These are phyloP conservation scores for Taiozyma sp. DNA, from an alignment of 1,139 yeast species.

Conservation along the genomic window DNA sequence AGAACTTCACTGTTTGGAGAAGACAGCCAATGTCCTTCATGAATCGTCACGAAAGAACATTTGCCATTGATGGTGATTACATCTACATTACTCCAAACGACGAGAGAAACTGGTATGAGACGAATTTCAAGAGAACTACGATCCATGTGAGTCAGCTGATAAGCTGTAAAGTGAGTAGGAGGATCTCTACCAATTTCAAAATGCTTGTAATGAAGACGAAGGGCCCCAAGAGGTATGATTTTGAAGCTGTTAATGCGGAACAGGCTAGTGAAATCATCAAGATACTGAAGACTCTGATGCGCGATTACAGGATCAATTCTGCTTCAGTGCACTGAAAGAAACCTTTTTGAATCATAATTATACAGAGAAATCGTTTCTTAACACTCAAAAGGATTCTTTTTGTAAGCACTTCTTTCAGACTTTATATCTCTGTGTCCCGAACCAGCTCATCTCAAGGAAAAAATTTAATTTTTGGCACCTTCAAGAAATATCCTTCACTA, in stretches of 20 bases:
- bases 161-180: conserved; percentile 71
- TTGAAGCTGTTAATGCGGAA: conserved; percentile 63
- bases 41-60: conserved; percentile 73
- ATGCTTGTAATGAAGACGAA: conserved; percentile 68
- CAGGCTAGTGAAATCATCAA: conserved; percentile 76
- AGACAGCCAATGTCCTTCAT: conserved; percentile 82
- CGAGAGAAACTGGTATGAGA: conserved; percentile 60
- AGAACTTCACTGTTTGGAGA: conserved; percentile 79
- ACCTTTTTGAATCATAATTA: not conserved
- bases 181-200: conserved; percentile 77
- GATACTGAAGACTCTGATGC: conserved; percentile 51
- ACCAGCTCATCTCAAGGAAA: not conserved
- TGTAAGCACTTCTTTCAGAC: not conserved
- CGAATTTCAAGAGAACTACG: conserved; percentile 77
- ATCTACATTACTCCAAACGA: conserved; percentile 85
- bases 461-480: not conserved
- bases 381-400: no score
- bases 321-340: not conserved
- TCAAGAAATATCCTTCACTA: not conserved
- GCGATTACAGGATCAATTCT: conserved; percentile 41
- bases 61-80: conserved; percentile 92
- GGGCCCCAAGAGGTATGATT: conserved; percentile 75
- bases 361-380: no score
- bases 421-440: not conserved
- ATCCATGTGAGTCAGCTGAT: conserved; percentile 81